Evolutionary conservation across 2,329 filamentous ascomycete species (phyloP).

Genomic region (Penicillium brasilianum): DNA sequence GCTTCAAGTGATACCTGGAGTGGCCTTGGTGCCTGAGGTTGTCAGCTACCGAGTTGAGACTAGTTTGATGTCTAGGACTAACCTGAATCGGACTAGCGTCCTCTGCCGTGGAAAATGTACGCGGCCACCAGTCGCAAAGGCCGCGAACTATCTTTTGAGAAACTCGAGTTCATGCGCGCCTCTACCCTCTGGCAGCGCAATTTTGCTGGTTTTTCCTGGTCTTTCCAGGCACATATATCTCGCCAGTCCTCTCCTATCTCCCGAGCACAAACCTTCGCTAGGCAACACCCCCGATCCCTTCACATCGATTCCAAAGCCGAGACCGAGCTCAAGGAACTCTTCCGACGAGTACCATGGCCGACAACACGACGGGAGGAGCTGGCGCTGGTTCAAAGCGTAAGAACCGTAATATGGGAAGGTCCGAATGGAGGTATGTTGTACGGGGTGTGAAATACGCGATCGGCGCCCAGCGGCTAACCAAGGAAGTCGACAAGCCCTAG

Average conservation of each 20-base stretch:
- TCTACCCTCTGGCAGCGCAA: conserved; percentile 27
- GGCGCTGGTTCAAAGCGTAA: conserved; percentile 55
- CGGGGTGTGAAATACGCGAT: conserved; percentile 10
- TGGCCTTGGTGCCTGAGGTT: conserved; percentile 23
- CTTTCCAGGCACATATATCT: neutral
- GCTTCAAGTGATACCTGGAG: neutral
- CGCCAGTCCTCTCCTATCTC: neutral
- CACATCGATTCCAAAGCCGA: conserved; percentile 12
- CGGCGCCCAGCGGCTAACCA: conserved; percentile 50
- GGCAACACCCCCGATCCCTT: conserved; percentile 4
- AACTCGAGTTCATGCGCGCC: conserved; percentile 30
- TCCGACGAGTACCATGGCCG: conserved; percentile 38
- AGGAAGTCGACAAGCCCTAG: conserved; percentile 57
- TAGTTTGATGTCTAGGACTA: neutral
- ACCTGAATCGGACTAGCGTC: conserved; percentile 12
- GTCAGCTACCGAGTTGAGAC: neutral
- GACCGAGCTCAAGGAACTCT: conserved; percentile 25
- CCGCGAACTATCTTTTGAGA: neutral
- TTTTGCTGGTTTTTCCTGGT: conserved; percentile 18
- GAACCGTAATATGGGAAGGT: conserved; percentile 70
- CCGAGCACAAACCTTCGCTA: neutral
- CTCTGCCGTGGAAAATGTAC: conserved; percentile 12
- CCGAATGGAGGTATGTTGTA: conserved; percentile 64
- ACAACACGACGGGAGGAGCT: conserved; percentile 39
- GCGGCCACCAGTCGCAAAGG: conserved; percentile 11